phyloP scores from a whole-genome alignment of 768 basidiomycete genomes.

The Lentinus tigrinus region DNA sequence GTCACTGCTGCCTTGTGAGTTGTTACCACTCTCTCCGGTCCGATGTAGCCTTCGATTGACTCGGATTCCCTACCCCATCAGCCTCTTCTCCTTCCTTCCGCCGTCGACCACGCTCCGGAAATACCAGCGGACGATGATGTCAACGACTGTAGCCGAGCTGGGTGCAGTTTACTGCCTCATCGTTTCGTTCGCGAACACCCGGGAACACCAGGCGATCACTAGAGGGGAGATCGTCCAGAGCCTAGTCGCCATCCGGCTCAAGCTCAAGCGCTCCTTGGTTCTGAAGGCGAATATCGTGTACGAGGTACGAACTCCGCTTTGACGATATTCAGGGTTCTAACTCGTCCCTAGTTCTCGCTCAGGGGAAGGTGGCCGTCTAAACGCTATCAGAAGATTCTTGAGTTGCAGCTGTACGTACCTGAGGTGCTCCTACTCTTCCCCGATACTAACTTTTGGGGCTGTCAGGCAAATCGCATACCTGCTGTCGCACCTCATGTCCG shows the following conservation, averaged over 20 bases:
- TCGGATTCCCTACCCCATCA: slow-evolving; percentile 23
- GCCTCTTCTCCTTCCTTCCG: slow-evolving; percentile 70
- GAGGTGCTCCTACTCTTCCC: not conserved
- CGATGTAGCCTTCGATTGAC: slow-evolving; percentile 12
- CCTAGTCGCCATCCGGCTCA: slow-evolving; percentile 71
- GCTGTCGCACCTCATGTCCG: slow-evolving; percentile 71
- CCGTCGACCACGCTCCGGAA: slow-evolving; percentile 72
- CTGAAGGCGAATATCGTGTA: slow-evolving; percentile 61
- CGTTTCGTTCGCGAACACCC: slow-evolving; percentile 66
- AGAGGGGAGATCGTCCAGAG: slow-evolving; percentile 57
- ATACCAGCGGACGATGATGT: slow-evolving; percentile 69
- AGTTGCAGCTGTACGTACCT: slow-evolving; percentile 60
- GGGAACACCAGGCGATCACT: slow-evolving; percentile 42
- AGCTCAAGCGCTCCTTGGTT: slow-evolving; percentile 61
- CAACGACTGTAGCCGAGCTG: slow-evolving; percentile 65
- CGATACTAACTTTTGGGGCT: not conserved
- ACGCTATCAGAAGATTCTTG: slow-evolving; percentile 67
- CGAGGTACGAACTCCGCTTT: slow-evolving; percentile 45
- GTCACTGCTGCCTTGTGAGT: slow-evolving; percentile 76
- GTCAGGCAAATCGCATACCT: slow-evolving; percentile 65
- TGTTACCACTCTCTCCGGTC: slow-evolving; percentile 7
- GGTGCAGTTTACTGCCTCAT: slow-evolving; percentile 76
- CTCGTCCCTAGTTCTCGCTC: slow-evolving; percentile 60
- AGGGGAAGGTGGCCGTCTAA: slow-evolving; percentile 79
- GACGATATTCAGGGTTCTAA: not conserved